A percentile compares a stretch with the other conserved stretches of the same genome.
These are phyloP conservation scores for Spiraea crenata DNA, from an alignment of 331 rosid genomes.

Conservation along the genomic window DNA sequence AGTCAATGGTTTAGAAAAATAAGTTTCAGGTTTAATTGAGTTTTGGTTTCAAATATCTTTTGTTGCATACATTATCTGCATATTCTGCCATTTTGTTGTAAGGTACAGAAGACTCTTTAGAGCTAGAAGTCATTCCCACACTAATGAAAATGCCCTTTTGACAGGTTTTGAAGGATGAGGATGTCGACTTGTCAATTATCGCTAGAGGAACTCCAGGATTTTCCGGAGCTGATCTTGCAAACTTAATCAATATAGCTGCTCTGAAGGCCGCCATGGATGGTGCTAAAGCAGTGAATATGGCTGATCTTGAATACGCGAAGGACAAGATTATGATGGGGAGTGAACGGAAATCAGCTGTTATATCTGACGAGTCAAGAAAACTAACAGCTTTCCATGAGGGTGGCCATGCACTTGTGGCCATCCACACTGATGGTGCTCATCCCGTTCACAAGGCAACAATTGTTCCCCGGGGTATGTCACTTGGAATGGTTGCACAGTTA, in stretches of 20 bases:
- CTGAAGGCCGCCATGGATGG: slow-evolving; percentile 85
- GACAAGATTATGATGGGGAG: slow-evolving; percentile 91
- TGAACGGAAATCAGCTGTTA: slow-evolving; percentile 76
- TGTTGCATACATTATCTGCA: not conserved
- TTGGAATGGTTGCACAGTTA: slow-evolving; percentile 80
- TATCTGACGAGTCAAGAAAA: slow-evolving; percentile 67
- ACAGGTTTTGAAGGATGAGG: slow-evolving; percentile 77
- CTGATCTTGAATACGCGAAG: slow-evolving; percentile 75
- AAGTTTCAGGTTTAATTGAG: slow-evolving; percentile 19
- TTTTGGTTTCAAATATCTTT: not conserved
- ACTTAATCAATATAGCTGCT: slow-evolving; percentile 76
- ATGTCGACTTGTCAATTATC: slow-evolving; percentile 67
- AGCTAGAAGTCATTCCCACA: not conserved
- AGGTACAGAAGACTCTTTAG: not conserved
- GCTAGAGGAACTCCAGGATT: slow-evolving; percentile 85
- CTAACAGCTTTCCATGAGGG: slow-evolving; percentile 80
- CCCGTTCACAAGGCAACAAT: slow-evolving; percentile 88
- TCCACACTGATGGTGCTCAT: slow-evolving; percentile 74
- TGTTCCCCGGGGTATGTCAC: slow-evolving; percentile 83
- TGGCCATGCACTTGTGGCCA: slow-evolving; percentile 85
- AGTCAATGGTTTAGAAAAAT: not conserved
- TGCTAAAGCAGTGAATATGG: slow-evolving; percentile 71
- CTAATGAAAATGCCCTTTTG: not conserved
- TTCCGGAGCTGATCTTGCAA: slow-evolving; percentile 85
- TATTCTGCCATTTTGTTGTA: not conserved